These are phyloP conservation scores for Candida morakotiae DNA, from an alignment of 805 yeast species.

Conservation along the genomic window DNA sequence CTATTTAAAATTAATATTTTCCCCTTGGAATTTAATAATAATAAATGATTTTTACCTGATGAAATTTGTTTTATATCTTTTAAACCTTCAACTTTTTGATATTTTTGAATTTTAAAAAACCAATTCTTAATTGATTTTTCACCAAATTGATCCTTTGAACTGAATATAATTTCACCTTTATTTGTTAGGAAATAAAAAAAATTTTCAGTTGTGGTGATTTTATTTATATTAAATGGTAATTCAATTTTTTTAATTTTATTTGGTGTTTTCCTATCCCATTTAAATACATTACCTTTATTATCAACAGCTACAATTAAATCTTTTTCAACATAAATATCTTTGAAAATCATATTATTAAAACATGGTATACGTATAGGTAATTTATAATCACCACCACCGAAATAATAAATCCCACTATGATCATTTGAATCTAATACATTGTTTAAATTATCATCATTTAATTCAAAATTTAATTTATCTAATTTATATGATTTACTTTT, in stretches of 20 bases:
- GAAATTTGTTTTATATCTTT: conserved; percentile 41
- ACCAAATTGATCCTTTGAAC: conserved; percentile 21
- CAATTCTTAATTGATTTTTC: conserved; percentile 14
- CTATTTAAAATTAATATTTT: conserved; percentile 63
- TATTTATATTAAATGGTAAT: conserved; percentile 25
- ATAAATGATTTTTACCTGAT: conserved; percentile 66
- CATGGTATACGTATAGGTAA: conserved; percentile 57
- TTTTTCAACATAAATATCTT: conserved; percentile 52
- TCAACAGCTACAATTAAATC: conserved; percentile 55
- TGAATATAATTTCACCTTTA: conserved; percentile 33
- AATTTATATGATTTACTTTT: conserved; percentile 22
- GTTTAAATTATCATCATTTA: conserved; percentile 17
- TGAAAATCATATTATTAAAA: conserved; percentile 59
- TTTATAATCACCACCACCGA: conserved; percentile 30
- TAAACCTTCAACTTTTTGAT: conserved; percentile 7
- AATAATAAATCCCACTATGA: conserved; percentile 32
- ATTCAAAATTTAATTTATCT: conserved; percentile 21
- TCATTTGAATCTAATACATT: conserved; percentile 19
- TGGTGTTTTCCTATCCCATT: conserved; percentile 53
- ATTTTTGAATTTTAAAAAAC: conserved; percentile 9
- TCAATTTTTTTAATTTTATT: conserved; percentile 19
- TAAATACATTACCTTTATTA: conserved; percentile 66
- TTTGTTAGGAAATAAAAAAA: conserved; percentile 38
- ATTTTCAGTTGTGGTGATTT: conserved; percentile 30
- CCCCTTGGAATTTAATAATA: conserved; percentile 57